Base-by-base conservation (phyloP, 495 filamentous ascomycete genomes). In the Hypoxylon subgilvum region DNA sequence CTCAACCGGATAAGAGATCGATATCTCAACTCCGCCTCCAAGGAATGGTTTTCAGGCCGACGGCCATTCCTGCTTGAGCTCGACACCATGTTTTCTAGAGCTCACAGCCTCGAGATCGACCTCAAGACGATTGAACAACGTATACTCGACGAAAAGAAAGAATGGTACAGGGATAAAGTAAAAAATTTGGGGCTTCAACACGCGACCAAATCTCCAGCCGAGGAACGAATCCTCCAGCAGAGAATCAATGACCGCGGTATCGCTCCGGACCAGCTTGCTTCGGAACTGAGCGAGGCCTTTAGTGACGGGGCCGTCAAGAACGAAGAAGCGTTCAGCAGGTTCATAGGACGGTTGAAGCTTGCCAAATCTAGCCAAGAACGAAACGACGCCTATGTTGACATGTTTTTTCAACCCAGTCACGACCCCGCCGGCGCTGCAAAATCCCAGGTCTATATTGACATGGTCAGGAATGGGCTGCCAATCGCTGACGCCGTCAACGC, bases 1-100 rank as follows among this genome's bases (percentile, higher is more conserved):
- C 57, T 80, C 12, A 69, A 74, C 25, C 65, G 69, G 25, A 48
- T 76, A 50, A 56, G 69, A 13, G 55, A 69, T 25, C 69, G 70
- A 50, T 78, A 74, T 45, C 55, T 72, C 28, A 68, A 70, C 41
- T 66, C 58, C 16, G 47, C 55, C 16, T 62, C 53, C 12, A 66
- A 67, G 4, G 77, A 80, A 61, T 79, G 77, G 77, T 78, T 76
- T 52, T 67, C 73, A 6, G 63, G 67, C 9, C 66, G 72, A 5
- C 67, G 66, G 23, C 52, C 61, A 1, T 78, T 78, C 51, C 66
- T 78, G 36, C 57, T 65, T 9, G 74, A 75, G 34, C 65, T 80
- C 9, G 72, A 74, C 50, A 48, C 57, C 7, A 58, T 78, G 41
- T 67, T 78, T 41, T 61, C 68, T 13, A 70, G 70, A 14, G 75